Evolutionary conservation across 139 green algal genomes (phyloP), one percentile per base, ranked within the genome.

Genomic region (Picochlorum costavermella): DNA sequence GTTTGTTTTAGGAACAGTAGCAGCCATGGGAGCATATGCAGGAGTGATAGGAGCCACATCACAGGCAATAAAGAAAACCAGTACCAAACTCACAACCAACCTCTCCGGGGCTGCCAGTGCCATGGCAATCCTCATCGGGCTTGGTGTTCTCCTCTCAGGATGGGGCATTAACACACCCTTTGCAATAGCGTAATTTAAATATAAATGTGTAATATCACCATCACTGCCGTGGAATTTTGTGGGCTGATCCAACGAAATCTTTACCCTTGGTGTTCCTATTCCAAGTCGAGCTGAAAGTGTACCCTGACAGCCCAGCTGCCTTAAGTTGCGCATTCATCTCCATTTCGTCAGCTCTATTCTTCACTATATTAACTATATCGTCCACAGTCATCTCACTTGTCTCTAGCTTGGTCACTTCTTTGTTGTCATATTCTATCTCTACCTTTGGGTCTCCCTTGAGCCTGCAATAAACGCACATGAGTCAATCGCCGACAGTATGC

Each of bases 1-100:
- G 75, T 99, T 98, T 80, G 85, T 99, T 10, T 51, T 96, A 33
- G 94, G 94, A 16, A 99, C 94, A 5, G 81, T 97, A 11, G 60
- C 81, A 4, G 90, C 93, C 6, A 98, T 98, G 93, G 91, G 90
- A 3, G 86, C 76, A 31, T 98, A 98, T 84, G 96, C 92, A 8
- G 77, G 81, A 4, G 56, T 89, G 9, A 93, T 96, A 36, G 86
- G 86, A 85, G 88, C 81, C 26, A 86, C 87, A 2, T 86, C 79
- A 3, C 70, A 81, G 40, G 82, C 84, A 33, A 69, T 92, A 10
- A 79, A 80, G 48, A 77, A 82, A 67, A 79, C 78, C 56, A 79
- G 83, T 68, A 76, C 79, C 11, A 81, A 83, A 70, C 58, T 92
- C 14, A 83, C 82, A 5, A 61, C 77, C 45, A 85, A 88, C 64